Base-by-base conservation (phyloP, 2,329 filamentous ascomycete genomes). In the Talaromyces sp. region DNA sequence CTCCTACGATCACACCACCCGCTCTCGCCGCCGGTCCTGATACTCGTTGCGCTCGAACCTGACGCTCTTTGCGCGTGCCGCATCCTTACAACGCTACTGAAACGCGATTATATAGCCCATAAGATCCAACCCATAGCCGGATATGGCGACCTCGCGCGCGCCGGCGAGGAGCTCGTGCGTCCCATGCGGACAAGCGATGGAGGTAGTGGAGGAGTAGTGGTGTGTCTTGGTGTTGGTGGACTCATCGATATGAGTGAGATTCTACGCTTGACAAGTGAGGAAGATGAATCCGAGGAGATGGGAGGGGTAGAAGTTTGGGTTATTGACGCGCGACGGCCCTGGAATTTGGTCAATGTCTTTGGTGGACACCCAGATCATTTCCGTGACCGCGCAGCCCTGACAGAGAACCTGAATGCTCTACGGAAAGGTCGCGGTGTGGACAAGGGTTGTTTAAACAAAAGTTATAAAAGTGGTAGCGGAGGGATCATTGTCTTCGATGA, bases 81-180 rank as follows among this genome's bases (percentile, higher is more conserved):
- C 68, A 97, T 99, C 67, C 87, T 99, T 58, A 96, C 94, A 2
- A 86, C 90, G 60, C 85, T 99, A n/a, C 84, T 99, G 67, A 97
- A 96, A 80, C 91, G 94, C 83, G 95, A 99, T 82, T 98, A 96
- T 76, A 96, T 99, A 71, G 91, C 91, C 15, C 94, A 98, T 82
- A 98, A 97, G 80, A 97, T 98, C 74, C 92, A 97, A 73, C 95
- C 95, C 1, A 90, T 99, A 63, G 88, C 92, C 22, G 95, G 95
- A 64, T 98, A 97, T 87, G 89, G 88, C 69, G 95, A 98, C 76
- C 86, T 99, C 56, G 86, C 91, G 74, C 89, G 88, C 71, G 90
- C 90, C 25, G 93, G 93, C 54, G 86, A 87, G 73, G 88, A 93
- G 70, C 84, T 96, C 53, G 90, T 97, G 47, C 85, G 84, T 63